phyloP scores from a whole-genome alignment of 169 alveolate species.

The Plasmodium reichenowi region DNA sequence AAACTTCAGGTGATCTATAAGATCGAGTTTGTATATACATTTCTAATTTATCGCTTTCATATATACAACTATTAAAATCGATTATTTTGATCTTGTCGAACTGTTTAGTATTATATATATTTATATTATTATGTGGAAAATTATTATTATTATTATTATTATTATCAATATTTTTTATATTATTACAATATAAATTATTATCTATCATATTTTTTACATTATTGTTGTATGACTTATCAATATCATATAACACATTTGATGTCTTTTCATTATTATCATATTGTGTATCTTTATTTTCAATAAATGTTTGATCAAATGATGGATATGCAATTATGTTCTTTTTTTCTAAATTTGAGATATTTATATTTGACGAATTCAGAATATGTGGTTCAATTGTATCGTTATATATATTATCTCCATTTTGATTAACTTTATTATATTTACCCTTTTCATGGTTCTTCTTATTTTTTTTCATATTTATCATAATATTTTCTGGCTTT shows the following conservation, averaged over 20 bases:
- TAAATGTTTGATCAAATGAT: not conserved
- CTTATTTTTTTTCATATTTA: conserved; percentile 55
- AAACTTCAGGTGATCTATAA: conserved; percentile 99
- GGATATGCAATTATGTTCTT: not conserved
- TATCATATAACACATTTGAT: not conserved
- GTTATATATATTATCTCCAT: not conserved
- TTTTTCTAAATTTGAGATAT: not conserved
- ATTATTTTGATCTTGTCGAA: conserved; percentile 92
- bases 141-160: not conserved
- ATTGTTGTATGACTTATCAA: not conserved
- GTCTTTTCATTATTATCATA: not conserved
- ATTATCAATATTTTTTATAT: not conserved
- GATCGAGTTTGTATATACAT: conserved; percentile 97
- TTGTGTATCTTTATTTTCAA: not conserved
- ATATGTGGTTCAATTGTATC: not conserved
- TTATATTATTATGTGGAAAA: not conserved
- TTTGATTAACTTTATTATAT: not conserved
- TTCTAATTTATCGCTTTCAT: conserved; percentile 93
- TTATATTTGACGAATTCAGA: not conserved
- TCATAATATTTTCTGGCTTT: conserved; percentile 96
- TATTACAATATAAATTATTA: not conserved
- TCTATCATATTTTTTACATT: not conserved
- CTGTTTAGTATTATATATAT: conserved; percentile 46
- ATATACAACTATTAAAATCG: conserved; percentile 97
- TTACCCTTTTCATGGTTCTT: not conserved